Conservation (phyloP, 495 filamentous ascomycete genomes). For the Trichoderma orchidacearum region DNA sequence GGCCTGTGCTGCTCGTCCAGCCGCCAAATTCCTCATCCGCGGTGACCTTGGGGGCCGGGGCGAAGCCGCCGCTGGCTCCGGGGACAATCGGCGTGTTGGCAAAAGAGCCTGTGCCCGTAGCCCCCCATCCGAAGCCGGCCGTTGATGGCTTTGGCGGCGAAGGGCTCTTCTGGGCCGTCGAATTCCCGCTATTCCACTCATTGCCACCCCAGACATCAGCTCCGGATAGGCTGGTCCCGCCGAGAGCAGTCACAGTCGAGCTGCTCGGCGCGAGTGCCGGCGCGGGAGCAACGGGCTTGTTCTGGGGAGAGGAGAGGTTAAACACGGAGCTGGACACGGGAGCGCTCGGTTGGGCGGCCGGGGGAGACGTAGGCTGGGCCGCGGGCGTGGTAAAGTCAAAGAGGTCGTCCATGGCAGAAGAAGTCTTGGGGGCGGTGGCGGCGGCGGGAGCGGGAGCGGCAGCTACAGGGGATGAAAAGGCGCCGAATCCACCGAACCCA, state of each 20-base stretch:
- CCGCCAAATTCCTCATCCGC: slow-evolving; percentile 90
- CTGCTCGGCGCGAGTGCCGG: slow-evolving; percentile 16
- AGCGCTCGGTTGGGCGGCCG: slow-evolving; percentile 23
- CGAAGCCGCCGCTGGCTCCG: slow-evolving; percentile 34
- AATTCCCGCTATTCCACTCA: slow-evolving; percentile 38
- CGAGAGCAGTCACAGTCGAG: slow-evolving; percentile 17
- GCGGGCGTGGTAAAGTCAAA: slow-evolving; percentile 64
- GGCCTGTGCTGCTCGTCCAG: slow-evolving; percentile 58
- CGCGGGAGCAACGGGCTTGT: slow-evolving; percentile 30
- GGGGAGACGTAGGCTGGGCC: slow-evolving; percentile 28
- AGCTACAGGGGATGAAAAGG: slow-evolving; percentile 32
- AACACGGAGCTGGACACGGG: slow-evolving; percentile 48
- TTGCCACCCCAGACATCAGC: slow-evolving; percentile 41
- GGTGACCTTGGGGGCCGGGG: slow-evolving; percentile 47
- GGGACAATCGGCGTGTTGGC: slow-evolving; percentile 41
- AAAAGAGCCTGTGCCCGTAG: slow-evolving; percentile 19
- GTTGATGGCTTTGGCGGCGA: slow-evolving; percentile 18
- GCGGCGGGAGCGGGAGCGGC: slow-evolving; percentile 24
- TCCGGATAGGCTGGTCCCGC: slow-evolving; percentile 16
- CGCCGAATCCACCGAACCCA: slow-evolving; percentile 39
- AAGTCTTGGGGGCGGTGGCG: slow-evolving; percentile 28
- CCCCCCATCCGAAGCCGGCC: slow-evolving; percentile 44
- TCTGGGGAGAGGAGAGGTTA: slow-evolving; percentile 52
- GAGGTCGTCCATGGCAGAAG: slow-evolving; percentile 51
- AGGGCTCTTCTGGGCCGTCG: slow-evolving; percentile 12